Percentiles rank a stretch among this genome's conserved stretches.
These are phyloP conservation scores for Aureobasidium sp. DNA, from an alignment of 2,329 filamentous ascomycete genomes.

Conservation along the genomic window DNA sequence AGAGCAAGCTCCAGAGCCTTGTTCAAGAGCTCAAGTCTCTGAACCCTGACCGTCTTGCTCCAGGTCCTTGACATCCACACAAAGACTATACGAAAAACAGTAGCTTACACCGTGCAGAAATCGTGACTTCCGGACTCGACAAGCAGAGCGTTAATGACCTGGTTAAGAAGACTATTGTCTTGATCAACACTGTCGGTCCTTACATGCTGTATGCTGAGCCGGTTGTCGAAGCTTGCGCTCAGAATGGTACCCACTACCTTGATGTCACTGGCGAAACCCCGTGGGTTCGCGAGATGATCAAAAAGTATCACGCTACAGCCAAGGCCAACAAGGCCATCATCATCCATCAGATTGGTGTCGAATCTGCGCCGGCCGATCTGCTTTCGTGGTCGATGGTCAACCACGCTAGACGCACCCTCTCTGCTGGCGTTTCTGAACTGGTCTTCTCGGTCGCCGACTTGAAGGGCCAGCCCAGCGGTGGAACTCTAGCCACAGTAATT, in stretches of 20 bases:
- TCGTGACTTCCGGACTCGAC: constrained; percentile 39
- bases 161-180: constrained; percentile 46
- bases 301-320: constrained; percentile 51
- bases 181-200: constrained; percentile 55
- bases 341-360: constrained; percentile 52
- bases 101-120: constrained; percentile 15
- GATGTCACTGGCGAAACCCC: constrained; percentile 57
- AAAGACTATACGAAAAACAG: neutral
- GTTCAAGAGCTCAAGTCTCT: constrained; percentile 56
- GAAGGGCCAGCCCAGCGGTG: constrained; percentile 47
- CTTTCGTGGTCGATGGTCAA: constrained; percentile 45
- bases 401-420: constrained; percentile 43
- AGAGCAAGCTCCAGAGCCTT: constrained; percentile 61
- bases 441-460: constrained; percentile 45
- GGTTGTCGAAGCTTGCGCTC: constrained; percentile 55
- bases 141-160: constrained; percentile 42
- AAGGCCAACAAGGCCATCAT: constrained; percentile 53
- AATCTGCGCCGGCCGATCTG: constrained; percentile 52
- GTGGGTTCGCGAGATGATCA: constrained; percentile 54
- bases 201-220: constrained; percentile 56
- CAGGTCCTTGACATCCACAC: constrained; percentile 43
- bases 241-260: constrained; percentile 57
- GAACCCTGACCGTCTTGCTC: constrained; percentile 60
- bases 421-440: constrained; percentile 42
- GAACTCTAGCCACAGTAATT: constrained; percentile 57